A percentile compares a stretch with the other conserved stretches of the same genome.
Conservation (phyloP, 352 stramenopile genomes). For the Phytophthora hibernalis region DNA sequence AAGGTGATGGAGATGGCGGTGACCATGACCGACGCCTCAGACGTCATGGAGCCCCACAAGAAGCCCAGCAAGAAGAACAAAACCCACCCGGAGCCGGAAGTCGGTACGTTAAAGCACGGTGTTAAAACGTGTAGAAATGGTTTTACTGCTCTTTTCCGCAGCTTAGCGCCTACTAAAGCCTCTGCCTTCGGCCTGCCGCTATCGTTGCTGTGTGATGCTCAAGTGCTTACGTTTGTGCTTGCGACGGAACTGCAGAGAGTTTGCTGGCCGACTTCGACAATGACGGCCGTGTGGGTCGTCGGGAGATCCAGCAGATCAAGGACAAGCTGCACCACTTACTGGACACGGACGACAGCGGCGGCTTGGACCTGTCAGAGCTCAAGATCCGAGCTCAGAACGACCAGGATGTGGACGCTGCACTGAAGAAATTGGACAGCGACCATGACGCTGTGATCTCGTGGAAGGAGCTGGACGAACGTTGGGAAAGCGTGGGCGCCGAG, state of each 20-base stretch:
- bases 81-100: constrained; percentile 39
- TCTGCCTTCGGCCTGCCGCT: not conserved
- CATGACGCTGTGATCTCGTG: constrained; percentile 84
- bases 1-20: constrained; percentile 28
- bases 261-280: constrained; percentile 84
- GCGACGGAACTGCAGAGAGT: constrained; percentile 57
- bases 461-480: constrained; percentile 84
- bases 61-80: constrained; percentile 38
- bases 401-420: constrained; percentile 71
- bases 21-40: constrained; percentile 8
- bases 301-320: constrained; percentile 84
- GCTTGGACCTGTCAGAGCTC: constrained; percentile 79
- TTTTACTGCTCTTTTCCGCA: not conserved
- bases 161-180: constrained; percentile 22
- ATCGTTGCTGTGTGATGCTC: constrained; percentile 14
- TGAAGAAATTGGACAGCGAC: constrained; percentile 82
- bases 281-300: constrained; percentile 73
- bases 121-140: constrained; percentile 3
- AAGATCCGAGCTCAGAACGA: constrained; percentile 57
- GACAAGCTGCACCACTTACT: constrained; percentile 84
- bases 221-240: constrained; percentile 49
- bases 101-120: constrained; percentile 36
- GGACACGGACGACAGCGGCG: constrained; percentile 79
- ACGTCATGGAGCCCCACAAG: constrained; percentile 13
- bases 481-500: constrained; percentile 80